Base-by-base conservation (phyloP, 2,329 filamentous ascomycete genomes). In the Colletotrichum abscissum region DNA sequence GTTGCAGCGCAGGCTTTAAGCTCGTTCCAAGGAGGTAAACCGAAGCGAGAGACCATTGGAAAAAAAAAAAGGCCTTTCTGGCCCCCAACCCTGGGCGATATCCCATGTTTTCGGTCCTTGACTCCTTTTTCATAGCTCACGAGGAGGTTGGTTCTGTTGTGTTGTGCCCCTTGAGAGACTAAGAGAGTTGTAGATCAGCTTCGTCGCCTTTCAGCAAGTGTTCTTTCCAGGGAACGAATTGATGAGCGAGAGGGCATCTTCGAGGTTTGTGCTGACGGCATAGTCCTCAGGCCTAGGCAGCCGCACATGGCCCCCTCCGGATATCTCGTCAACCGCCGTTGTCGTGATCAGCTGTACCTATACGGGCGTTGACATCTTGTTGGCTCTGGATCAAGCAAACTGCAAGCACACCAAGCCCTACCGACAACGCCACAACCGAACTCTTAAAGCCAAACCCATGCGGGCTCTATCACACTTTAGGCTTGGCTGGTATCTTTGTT, bases 371-470 rank as follows among this genome's bases (percentile, higher is more conserved):
- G 16, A 22, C 24, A 28, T 16, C 24, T 28, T 16, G 30, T 30
- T 38, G 65, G 65, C 19, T 33, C 54, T 12, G n/a, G 35, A 46
- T 58, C 9, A 58, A 33, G 19, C 22, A 26, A 49, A 63, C 16
- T 24, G 59, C n/a, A 58, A 58, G 59, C 24, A 52, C 24, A 19
- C 33, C 52, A 64, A 64, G 67, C 35, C 52, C 54, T 58, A 67
- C 54, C 46, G 16, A n/a, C 11, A 49, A 63, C 66, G 66, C 66
- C 66, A 69, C 66, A 63, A 54, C 66, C 66, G 58, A 6, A 19
- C 30, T 46, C 22, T n/a, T 30, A 22, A 54, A 46, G 35, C 33
- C 52, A 63, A 26, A 56, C 5, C 66, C 66, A 68, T 64, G 52
- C 52, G 28, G 24, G 19, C 58, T 28, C 59, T 24, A 57, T 68